Base-by-base conservation (phyloP, 306 rosid species). In the Cicer yamashitae region DNA sequence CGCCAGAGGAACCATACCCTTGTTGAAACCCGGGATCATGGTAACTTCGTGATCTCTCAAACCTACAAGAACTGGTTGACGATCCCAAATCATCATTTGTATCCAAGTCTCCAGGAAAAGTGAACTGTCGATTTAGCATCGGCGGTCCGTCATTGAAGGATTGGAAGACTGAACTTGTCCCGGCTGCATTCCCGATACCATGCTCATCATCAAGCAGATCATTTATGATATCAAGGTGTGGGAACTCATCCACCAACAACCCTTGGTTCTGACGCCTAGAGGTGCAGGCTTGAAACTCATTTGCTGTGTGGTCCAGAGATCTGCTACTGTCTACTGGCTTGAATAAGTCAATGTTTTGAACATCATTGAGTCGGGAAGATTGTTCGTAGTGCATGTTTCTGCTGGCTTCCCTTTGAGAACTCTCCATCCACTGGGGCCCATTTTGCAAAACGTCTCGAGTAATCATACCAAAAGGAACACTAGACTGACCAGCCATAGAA, bases 201-300 rank as follows among this genome's bases (percentile, higher is more conserved):
- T 87, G 87, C 48, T 90, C 99, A 67, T 96, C 99, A 68, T 96
- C 97, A 34, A 96, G 98, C 71, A 96, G 92, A 74, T 96, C 99
- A 74, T 96, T 96, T 70, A 96, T 96, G 73, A 96, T 96, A 77
- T 96, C 99, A 7, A 96, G 93, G 83, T 96, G 98, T 1, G 98
- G 97, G 83, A 96, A 96, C 72, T 94, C 98, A 59, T 96, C 98
- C 2, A 77, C 87, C 74, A 85, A 81, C 48, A 85, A 76, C 77
- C 96, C 96, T 84, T 87, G 99, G 77, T 70, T 70, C 79, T 85
- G 92, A 48, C 86, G 92, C 75, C 92, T 89, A 8, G 96, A 87
- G 4, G 94, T 81, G 82, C 93, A 48, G 10, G 91, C 91, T 5
- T 84, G 77, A 66, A 87, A 84, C 51, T 88, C 88, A 6, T 86